Percentiles rank a stretch among this genome's conserved stretches.
Conservation (phyloP, 2,329 filamentous ascomycete genomes). For the Aphanoascus verrucosus region DNA sequence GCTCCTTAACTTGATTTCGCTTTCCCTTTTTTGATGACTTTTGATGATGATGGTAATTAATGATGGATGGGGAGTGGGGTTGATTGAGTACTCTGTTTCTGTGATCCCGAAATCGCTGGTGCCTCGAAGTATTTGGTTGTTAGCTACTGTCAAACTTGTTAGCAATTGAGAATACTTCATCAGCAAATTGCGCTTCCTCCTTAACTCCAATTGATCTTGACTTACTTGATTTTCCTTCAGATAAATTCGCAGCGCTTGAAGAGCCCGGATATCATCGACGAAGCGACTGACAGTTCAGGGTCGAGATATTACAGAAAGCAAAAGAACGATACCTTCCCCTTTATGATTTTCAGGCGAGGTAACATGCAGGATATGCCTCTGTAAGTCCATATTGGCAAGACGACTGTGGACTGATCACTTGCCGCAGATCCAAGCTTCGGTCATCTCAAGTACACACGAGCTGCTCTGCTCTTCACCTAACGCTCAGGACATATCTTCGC, state of each 20-base stretch:
- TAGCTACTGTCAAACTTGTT: neutral
- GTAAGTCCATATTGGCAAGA: no score
- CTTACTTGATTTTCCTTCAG: neutral
- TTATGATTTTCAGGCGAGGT: no score
- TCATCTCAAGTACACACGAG: no score
- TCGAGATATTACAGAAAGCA: no score
- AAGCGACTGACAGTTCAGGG: no score
- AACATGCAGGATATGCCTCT: no score
- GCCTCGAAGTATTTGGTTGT: constrained; percentile 6
- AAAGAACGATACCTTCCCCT: no score
- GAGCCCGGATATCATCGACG: neutral
- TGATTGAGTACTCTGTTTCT: neutral
- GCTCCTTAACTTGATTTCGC: constrained; percentile 10
- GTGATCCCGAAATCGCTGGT: constrained; percentile 8
- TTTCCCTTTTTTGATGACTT: neutral
- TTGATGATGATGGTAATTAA: neutral
- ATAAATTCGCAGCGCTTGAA: neutral
- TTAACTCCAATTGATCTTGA: neutral
- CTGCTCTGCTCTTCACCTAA: no score
- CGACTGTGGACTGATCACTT: no score
- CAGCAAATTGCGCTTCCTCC: neutral
- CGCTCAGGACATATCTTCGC: no score
- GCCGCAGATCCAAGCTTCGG: no score
- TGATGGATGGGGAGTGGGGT: neutral
- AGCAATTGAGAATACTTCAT: constrained; percentile 7